Conservation (phyloP, 192 early-diverging fungal species). For the Coemansia sp. region DNA sequence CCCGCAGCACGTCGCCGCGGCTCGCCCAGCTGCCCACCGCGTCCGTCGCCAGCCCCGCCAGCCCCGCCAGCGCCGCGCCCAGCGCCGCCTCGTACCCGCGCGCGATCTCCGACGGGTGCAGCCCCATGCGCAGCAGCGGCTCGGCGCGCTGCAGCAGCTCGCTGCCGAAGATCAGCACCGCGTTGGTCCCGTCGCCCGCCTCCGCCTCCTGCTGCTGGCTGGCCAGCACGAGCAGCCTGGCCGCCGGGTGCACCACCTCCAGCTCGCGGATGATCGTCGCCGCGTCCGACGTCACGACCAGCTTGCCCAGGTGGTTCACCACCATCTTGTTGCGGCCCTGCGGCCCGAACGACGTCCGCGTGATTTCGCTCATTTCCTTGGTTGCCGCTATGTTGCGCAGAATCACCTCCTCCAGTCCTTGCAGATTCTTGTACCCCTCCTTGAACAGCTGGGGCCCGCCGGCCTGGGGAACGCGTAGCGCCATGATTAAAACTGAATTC, state of each 20-base stretch:
- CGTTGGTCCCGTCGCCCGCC: constrained; percentile 95
- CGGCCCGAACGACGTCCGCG: constrained; percentile 93
- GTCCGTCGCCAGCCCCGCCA: constrained; percentile 74
- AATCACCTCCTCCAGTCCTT: constrained; percentile 96
- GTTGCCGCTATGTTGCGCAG: constrained; percentile 92
- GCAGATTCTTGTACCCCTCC: constrained; percentile 94
- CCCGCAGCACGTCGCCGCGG: constrained; percentile 67
- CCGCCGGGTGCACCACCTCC: constrained; percentile 97
- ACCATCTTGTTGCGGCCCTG: constrained; percentile 99
- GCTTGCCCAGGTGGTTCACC: constrained; percentile 97
- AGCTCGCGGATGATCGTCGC: constrained; percentile 97
- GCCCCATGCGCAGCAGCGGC: constrained; percentile 87
- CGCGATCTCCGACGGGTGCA: constrained; percentile 92
- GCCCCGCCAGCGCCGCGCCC: constrained; percentile 75
- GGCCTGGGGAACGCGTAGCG: constrained; percentile 83
- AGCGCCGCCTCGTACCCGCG: constrained; percentile 89
- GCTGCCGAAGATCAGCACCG: constrained; percentile 91
- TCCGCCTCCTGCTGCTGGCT: constrained; percentile 97
- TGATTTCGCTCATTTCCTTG: constrained; percentile 89
- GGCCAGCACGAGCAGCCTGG: constrained; percentile 92
- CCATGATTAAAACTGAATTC: constrained; percentile 57
- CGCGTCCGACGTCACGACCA: constrained; percentile 98
- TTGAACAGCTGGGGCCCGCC: constrained; percentile 85
- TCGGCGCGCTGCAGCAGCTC: constrained; percentile 94
- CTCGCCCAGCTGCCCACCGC: constrained; percentile 52